Percentiles rank a stretch among this genome's conserved stretches.
Evolutionary conservation across 495 filamentous ascomycete genomes (phyloP).

Genomic region (Pyronema omphalodes): DNA sequence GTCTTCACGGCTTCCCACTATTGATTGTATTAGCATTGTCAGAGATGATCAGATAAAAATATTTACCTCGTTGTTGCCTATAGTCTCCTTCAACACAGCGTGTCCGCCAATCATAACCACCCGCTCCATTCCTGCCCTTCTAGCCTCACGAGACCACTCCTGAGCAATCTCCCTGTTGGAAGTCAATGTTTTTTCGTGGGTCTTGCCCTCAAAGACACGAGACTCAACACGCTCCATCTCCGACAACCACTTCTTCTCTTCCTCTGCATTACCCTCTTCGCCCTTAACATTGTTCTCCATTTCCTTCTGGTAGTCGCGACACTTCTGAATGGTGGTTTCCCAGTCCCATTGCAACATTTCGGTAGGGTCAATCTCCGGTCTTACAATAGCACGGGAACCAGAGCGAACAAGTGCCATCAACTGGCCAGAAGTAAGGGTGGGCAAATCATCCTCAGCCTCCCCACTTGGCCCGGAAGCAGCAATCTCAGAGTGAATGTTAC

Average conservation of each 20-base stretch:
- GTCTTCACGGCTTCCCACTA: conserved; percentile 42
- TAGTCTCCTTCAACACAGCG: conserved; percentile 40
- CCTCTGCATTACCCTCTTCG: conserved; percentile 27
- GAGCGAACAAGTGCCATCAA: conserved; percentile 40
- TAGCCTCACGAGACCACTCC: conserved; percentile 30
- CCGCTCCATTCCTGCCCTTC: conserved; percentile 39
- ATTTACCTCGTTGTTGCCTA: conserved; percentile 26
- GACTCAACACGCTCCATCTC: conserved; percentile 42
- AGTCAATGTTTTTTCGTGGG: conserved; percentile 11
- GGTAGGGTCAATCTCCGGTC: conserved; percentile 34
- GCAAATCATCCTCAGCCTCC: conserved; percentile 29
- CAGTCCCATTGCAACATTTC: conserved; percentile 44
- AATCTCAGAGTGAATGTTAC: conserved; percentile 32
- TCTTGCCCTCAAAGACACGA: conserved; percentile 41
- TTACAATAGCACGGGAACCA: conserved; percentile 36
- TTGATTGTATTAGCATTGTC: too few species aligned
- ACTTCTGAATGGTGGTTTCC: conserved; percentile 36
- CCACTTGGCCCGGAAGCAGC: conserved; percentile 7
- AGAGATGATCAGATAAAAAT: too few species aligned
- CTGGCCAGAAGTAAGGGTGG: conserved; percentile 33
- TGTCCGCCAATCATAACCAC: conserved; percentile 43
- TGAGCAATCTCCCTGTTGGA: conserved; percentile 27
- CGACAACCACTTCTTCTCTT: conserved; percentile 40
- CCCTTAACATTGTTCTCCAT: conserved; percentile 25
- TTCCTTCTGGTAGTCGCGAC: conserved; percentile 36